These are phyloP conservation scores for Agaricus subrufescens DNA, from an alignment of 768 basidiomycete species.

Conservation along the genomic window DNA sequence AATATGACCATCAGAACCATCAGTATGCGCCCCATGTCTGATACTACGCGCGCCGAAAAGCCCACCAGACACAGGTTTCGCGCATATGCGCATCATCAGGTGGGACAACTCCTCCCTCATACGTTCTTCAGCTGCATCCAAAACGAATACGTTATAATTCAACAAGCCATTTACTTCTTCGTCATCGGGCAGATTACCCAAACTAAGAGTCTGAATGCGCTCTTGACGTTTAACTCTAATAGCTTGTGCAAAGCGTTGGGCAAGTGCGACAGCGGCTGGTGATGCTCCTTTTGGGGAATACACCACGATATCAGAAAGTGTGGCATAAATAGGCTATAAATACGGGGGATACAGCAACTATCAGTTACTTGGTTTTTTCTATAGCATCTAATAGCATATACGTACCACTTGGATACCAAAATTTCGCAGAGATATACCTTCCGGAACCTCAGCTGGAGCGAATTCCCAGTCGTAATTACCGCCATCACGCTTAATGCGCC, in stretches of 20 bases:
- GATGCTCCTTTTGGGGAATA: constrained; percentile 73
- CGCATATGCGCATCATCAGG: constrained; percentile 48
- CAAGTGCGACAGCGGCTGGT: constrained; percentile 53
- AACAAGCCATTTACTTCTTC: constrained; percentile 27
- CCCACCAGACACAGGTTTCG: constrained; percentile 11
- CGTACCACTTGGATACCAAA: constrained; percentile 87
- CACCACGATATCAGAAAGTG: constrained; percentile 85
- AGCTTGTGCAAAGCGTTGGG: constrained; percentile 61
- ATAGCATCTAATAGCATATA: constrained; percentile 15
- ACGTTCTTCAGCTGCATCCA: constrained; percentile 49
- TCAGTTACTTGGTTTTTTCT: not conserved
- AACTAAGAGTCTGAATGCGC: constrained; percentile 27
- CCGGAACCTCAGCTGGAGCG: constrained; percentile 65
- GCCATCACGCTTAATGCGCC: constrained; percentile 16
- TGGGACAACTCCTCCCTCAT: constrained; percentile 42
- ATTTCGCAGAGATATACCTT: constrained; percentile 80
- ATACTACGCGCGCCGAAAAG: not conserved
- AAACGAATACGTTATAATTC: constrained; percentile 74
- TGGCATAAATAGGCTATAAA: constrained; percentile 72
- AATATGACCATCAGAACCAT: constrained; percentile 35
- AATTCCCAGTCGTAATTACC: constrained; percentile 52
- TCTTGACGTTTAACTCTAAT: constrained; percentile 54
- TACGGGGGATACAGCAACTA: not conserved
- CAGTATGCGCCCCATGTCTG: constrained; percentile 32
- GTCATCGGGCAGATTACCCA: constrained; percentile 8